Percentiles rank a stretch among this genome's conserved stretches.
These are phyloP conservation scores for Jaenimonas drosophilae DNA, from an alignment of 208 protist species.

Conservation along the genomic window DNA sequence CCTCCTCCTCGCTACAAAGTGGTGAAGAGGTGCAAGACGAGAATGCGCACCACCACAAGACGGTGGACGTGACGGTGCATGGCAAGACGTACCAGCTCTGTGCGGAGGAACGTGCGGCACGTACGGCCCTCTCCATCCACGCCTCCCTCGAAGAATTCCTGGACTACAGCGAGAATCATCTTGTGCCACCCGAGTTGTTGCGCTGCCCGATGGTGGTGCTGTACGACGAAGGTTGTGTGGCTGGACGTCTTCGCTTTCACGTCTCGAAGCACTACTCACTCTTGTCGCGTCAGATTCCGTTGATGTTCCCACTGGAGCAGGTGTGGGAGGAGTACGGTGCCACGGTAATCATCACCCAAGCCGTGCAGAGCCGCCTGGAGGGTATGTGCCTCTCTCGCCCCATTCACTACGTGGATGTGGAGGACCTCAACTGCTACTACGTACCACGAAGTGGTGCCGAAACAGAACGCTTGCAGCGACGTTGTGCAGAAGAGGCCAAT, in stretches of 20 bases:
- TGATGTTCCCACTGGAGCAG: slow-evolving; percentile 9
- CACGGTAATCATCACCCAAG: slow-evolving; percentile 5
- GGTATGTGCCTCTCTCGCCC: slow-evolving; percentile 3
- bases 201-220: slow-evolving; percentile 5
- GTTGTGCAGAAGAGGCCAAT: neutral
- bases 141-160: neutral
- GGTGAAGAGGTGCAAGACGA: neutral
- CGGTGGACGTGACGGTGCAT: neutral
- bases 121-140: slow-evolving; percentile 1
- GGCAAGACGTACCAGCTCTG: slow-evolving; percentile 1
- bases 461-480: neutral
- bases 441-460: neutral
- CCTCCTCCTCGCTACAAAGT: neutral
- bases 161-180: slow-evolving; percentile 1
- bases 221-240: neutral
- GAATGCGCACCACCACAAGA: neutral
- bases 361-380: slow-evolving; percentile 2
- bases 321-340: slow-evolving; percentile 1
- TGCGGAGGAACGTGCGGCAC: slow-evolving; percentile 3
- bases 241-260: slow-evolving; percentile 9
- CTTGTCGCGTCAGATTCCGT: slow-evolving; percentile 9
- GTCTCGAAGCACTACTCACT: slow-evolving; percentile 13
- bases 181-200: slow-evolving; percentile 2
- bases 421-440: slow-evolving; percentile 6
- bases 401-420: slow-evolving; percentile 7